Conservation (phyloP, 345 rosid genomes). For the Sisymbrium altissimum region DNA sequence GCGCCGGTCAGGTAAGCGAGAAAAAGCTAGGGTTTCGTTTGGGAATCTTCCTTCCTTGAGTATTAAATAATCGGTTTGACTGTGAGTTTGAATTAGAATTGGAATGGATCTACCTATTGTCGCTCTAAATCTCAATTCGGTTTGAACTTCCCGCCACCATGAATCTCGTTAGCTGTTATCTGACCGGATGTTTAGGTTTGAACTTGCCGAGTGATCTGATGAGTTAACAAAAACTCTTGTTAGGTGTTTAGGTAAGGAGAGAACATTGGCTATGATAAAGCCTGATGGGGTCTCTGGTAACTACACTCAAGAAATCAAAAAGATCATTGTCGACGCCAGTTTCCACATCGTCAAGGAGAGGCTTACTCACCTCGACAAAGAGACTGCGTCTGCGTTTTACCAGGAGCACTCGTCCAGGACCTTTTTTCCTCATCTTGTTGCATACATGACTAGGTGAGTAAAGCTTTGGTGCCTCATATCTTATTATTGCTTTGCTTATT, state of each 20-base stretch:
- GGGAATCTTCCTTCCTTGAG: too few species aligned
- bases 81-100: not conserved
- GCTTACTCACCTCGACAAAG: constrained; percentile 49
- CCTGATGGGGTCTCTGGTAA: constrained; percentile 78
- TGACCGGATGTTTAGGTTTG: too few species aligned
- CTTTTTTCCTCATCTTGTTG: constrained; percentile 62
- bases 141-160: too few species aligned
- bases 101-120: not conserved
- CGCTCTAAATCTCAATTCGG: not conserved
- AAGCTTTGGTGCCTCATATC: too few species aligned
- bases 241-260: constrained; percentile 51
- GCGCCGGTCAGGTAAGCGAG: constrained; percentile 24
- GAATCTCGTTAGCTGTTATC: too few species aligned
- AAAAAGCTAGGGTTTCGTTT: not conserved
- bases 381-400: constrained; percentile 57
- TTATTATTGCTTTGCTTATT: not conserved
- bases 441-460: constrained; percentile 72
- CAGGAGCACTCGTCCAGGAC: constrained; percentile 61
- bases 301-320: constrained; percentile 52
- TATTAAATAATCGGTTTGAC: too few species aligned
- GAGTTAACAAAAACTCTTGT: too few species aligned
- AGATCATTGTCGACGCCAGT: constrained; percentile 44
- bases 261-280: constrained; percentile 73
- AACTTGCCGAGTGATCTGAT: too few species aligned
- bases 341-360: constrained; percentile 55